Base-by-base conservation (phyloP, 169 alveolate genomes). In the Plasmodium relictum region DNA sequence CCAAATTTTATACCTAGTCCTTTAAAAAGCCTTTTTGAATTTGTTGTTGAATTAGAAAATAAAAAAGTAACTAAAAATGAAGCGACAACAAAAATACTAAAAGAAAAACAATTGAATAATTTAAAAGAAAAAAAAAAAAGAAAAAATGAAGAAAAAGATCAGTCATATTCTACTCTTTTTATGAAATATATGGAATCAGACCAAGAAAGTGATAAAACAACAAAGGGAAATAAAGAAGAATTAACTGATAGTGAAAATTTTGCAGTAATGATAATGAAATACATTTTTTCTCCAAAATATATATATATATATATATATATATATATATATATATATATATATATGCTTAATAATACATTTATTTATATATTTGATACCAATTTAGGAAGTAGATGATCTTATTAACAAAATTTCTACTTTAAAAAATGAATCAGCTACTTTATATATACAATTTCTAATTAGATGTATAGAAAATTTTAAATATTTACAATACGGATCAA, bases 151-250 rank as follows among this genome's bases (percentile, higher is more conserved):
- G 65, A 54, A 65, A 76, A 66, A 10, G 76, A 78, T 26, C 78
- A 78, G 26, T 78, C 89, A 37, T 78, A 78, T 70, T 62, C 89
- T 8, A 26, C 69, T 1, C 89, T 78, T 78, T 78, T 78, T 78
- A 63, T 78, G 89, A 54, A 66, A 42, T 78, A 78, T 69, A 78
- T 78, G 89, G 62, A 78, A 39, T 78, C 89, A 18, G 89, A 78
- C 63, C 78, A 78, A 4, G 89, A 78, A 42, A n/a, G 39, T 14
- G 42, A 31, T 16, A 72, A 18, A 45, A 18, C 44, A 41, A 16
- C 14, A 44, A 9, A 3, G 3, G 63, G 3, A 7, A 20, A 69
- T 6, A 26, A 26, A 26, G 20, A n/a, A 37, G 37, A 63, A 14
- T n/a, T 20, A 66, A 39, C 16, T 42, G 14, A 44, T 44, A 66